phyloP scores from a whole-genome alignment of 352 stramenopile species.

The Phytopythium aichiense region DNA sequence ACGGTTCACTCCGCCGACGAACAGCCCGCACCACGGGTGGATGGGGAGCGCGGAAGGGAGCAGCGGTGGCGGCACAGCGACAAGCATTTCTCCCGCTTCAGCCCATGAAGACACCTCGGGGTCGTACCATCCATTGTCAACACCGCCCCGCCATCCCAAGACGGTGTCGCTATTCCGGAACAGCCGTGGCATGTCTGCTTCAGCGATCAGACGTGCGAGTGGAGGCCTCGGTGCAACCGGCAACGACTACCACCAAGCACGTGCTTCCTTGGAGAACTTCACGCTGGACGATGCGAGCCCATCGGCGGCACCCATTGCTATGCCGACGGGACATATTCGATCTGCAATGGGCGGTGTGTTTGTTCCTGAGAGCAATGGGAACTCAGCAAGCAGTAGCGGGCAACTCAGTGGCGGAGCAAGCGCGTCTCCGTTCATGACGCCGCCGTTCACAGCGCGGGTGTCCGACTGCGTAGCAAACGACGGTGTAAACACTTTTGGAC shows the following conservation, averaged over 20 bases:
- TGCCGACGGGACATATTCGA: background rate
- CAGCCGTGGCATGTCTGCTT: slow-evolving; percentile 15
- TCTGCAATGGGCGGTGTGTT: slow-evolving; percentile 1
- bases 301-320: background rate
- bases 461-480: background rate
- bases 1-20: slow-evolving; percentile 21
- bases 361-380: slow-evolving; percentile 9
- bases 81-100: slow-evolving; percentile 22
- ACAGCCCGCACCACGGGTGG: slow-evolving; percentile 32
- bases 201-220: slow-evolving; percentile 6
- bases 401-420: slow-evolving; percentile 1
- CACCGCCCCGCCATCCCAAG: slow-evolving; percentile 64
- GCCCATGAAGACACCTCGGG: slow-evolving; percentile 32
- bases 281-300: slow-evolving; percentile 30
- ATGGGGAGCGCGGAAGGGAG: slow-evolving; percentile 23
- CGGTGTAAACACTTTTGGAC: background rate
- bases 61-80: slow-evolving; percentile 24
- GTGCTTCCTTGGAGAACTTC: slow-evolving; percentile 64
- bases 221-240: background rate
- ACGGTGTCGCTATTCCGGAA: slow-evolving; percentile 42
- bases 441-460: slow-evolving; percentile 20
- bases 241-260: slow-evolving; percentile 25
- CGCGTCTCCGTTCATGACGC: slow-evolving; percentile 27
- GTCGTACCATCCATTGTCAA: slow-evolving; percentile 46
- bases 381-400: slow-evolving; percentile 4